A percentile compares a stretch with the other conserved stretches of the same genome.
These are phyloP conservation scores for Pilobolus umbonatus DNA, from an alignment of 192 early-diverging fungal genomes.

Conservation along the genomic window DNA sequence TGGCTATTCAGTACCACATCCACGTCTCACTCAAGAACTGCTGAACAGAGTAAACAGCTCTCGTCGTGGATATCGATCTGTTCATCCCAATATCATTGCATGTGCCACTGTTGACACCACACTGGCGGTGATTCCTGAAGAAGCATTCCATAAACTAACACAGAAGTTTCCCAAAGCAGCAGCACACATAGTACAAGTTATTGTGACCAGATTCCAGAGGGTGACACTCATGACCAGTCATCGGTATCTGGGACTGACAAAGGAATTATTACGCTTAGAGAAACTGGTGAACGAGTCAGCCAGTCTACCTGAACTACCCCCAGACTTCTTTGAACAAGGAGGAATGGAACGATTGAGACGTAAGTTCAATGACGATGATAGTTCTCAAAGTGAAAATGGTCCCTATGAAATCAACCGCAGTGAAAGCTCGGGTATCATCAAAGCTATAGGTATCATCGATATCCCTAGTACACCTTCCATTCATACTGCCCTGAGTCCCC, in stretches of 20 bases:
- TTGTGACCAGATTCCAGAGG: conserved; percentile 91
- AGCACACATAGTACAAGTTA: conserved; percentile 93
- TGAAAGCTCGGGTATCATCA: conserved; percentile 17
- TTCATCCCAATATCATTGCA: conserved; percentile 75
- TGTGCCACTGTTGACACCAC: conserved; percentile 86
- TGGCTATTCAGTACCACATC: background rate
- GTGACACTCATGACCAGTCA: conserved; percentile 90
- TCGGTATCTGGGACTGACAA: conserved; percentile 80
- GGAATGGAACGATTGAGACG: conserved; percentile 52
- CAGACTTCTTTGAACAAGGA: conserved; percentile 45
- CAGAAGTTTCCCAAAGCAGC: conserved; percentile 89
- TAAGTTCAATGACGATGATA: conserved; percentile 35
- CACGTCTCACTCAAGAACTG: background rate
- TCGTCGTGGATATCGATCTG: conserved; percentile 27
- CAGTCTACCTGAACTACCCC: conserved; percentile 47
- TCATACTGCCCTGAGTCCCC: background rate
- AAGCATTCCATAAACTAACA: conserved; percentile 85
- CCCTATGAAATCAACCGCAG: conserved; percentile 8
- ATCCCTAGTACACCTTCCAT: conserved; percentile 7
- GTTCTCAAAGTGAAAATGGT: background rate
- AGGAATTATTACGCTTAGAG: conserved; percentile 84
- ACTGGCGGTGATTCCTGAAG: conserved; percentile 88
- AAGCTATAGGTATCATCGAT: conserved; percentile 36
- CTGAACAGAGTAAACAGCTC: background rate
- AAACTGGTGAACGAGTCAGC: conserved; percentile 74